These are phyloP conservation scores for Kazachstania bromeliacearum DNA, from an alignment of 805 yeast species.

Conservation along the genomic window DNA sequence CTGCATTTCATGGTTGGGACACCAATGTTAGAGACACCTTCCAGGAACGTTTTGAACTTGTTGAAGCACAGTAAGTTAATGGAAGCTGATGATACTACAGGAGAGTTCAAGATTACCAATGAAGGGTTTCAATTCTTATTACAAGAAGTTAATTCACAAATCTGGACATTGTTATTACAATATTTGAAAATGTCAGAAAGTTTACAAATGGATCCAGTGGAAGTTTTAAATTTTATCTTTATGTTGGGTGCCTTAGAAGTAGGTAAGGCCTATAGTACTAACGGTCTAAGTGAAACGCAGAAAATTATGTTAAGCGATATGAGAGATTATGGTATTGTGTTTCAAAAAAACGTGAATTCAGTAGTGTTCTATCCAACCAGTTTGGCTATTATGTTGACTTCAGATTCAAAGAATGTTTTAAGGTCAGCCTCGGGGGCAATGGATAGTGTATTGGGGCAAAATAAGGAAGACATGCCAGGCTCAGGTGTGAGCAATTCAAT, in stretches of 20 bases:
- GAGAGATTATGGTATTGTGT: constrained; percentile 84
- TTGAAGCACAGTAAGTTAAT: constrained; percentile 76
- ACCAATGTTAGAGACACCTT: constrained; percentile 56
- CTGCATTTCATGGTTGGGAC: constrained; percentile 97
- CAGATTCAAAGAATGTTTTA: constrained; percentile 58
- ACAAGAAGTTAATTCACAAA: constrained; percentile 88
- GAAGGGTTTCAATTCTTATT: constrained; percentile 88
- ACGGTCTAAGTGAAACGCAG: constrained; percentile 70
- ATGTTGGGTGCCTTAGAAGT: constrained; percentile 87
- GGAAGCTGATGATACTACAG: constrained; percentile 46
- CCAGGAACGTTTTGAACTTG: constrained; percentile 70
- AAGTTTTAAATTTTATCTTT: constrained; percentile 86
- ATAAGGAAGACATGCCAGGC: constrained; percentile 10
- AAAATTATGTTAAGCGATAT: constrained; percentile 78
- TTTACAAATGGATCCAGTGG: constrained; percentile 89
- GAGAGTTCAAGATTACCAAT: constrained; percentile 63
- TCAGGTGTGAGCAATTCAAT: constrained; percentile 11
- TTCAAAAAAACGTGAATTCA: constrained; percentile 49
- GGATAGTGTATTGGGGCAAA: constrained; percentile 48
- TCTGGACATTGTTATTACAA: constrained; percentile 85
- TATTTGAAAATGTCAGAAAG: constrained; percentile 78
- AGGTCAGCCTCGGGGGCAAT: constrained; percentile 69
- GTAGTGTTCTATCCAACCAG: constrained; percentile 81
- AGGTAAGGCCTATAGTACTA: constrained; percentile 73
- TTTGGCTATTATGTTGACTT: constrained; percentile 79